Conservation (phyloP, 352 stramenopile genomes). For the Pythium rishiriense region DNA sequence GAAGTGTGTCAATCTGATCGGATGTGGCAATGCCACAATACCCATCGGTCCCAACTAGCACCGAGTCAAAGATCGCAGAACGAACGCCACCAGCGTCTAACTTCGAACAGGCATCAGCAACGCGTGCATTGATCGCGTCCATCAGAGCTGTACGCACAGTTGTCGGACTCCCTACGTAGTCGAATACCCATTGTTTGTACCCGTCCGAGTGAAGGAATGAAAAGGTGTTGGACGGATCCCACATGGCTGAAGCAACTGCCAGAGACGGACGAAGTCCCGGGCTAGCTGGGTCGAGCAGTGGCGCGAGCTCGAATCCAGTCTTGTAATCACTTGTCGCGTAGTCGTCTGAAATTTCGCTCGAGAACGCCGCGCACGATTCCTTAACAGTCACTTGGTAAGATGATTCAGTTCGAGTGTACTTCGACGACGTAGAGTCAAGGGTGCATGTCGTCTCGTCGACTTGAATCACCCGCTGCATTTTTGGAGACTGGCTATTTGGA, state of each 20-base stretch:
- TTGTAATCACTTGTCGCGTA: conserved; percentile 33
- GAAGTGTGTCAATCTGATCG: conserved; percentile 38
- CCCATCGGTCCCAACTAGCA: conserved; percentile 23
- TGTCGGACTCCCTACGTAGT: conserved; percentile 13
- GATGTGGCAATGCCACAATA: conserved; percentile 35
- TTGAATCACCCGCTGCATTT: conserved; percentile 34
- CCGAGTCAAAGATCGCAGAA: conserved; percentile 60
- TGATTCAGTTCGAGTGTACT: conserved; percentile 35
- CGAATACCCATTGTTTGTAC: conserved; percentile 52
- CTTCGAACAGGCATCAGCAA: conserved; percentile 26
- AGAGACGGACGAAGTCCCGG: conserved; percentile 34
- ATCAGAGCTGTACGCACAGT: conserved; percentile 16
- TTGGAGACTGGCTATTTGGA: conserved; percentile 32
- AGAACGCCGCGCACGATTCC: conserved; percentile 47
- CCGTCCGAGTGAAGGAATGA: conserved; percentile 52
- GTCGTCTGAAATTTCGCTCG: conserved; percentile 50
- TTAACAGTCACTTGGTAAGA: conserved; percentile 33
- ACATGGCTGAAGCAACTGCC: conserved; percentile 39
- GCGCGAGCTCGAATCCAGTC: conserved; percentile 48
- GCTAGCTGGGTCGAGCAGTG: conserved; percentile 4
- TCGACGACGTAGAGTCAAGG: conserved; percentile 18
- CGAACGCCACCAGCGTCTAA: conserved; percentile 33
- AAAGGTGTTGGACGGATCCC: conserved; percentile 36
- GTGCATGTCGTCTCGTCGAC: conserved; percentile 38
- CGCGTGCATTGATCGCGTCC: conserved; percentile 37